Conservation (phyloP, 1,284 basidiomycete species). For the Austropuccinia psidii region DNA sequence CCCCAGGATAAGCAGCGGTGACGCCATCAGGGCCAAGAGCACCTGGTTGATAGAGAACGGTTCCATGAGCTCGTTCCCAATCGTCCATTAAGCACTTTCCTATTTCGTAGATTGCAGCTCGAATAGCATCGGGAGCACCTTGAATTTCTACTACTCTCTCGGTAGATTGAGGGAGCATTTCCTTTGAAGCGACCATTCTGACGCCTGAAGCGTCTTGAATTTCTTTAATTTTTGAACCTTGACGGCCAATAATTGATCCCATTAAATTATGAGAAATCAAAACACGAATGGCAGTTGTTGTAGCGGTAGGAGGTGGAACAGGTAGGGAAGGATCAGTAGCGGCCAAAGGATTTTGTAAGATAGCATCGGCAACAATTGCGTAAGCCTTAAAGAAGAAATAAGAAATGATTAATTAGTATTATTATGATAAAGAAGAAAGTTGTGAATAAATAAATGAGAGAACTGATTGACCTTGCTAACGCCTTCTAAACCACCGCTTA, state of each 20-base stretch:
- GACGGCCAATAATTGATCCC: conserved; percentile 48
- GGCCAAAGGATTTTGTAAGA: conserved; percentile 62
- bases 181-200: conserved; percentile 48
- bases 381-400: conserved; percentile 61
- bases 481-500: conserved; percentile 80
- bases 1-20: conserved; percentile 48
- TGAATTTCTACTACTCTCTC: conserved; percentile 88
- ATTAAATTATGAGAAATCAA: conserved; percentile 48
- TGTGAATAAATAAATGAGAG: neutral
- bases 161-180: conserved; percentile 48
- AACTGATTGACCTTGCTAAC: conserved; percentile 64
- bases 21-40: conserved; percentile 59
- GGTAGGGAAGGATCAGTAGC: conserved; percentile 60
- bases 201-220: conserved; percentile 48
- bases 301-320: conserved; percentile 56
- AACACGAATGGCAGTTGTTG: conserved; percentile 78
- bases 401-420: conserved; percentile 12
- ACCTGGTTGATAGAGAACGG: conserved; percentile 90
- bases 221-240: conserved; percentile 48
- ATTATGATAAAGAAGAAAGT: conserved; percentile 6
- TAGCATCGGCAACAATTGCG: conserved; percentile 84
- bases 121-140: conserved; percentile 81
- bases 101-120: conserved; percentile 86
- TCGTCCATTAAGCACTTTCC: conserved; percentile 91
- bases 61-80: conserved; percentile 87